Conservation (phyloP, 805 yeast genomes). For the Ogataea nakhonphanomensis region DNA sequence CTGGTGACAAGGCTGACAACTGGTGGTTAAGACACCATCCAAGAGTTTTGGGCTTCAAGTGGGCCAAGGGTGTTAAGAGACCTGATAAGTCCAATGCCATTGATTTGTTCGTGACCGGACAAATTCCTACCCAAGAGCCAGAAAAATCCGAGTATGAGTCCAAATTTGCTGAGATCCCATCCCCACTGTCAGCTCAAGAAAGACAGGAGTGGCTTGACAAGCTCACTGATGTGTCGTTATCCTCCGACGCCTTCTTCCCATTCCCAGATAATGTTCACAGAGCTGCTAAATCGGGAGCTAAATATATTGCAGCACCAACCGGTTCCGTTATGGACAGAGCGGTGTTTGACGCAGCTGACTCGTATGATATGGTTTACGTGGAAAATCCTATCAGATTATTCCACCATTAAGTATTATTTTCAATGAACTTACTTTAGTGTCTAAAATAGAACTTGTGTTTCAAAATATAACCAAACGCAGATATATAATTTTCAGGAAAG, state of each 20-base stretch:
- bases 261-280: constrained; percentile 99
- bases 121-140: constrained; percentile 88
- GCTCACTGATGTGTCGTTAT: constrained; percentile 81
- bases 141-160: constrained; percentile 90
- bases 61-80: constrained; percentile 98
- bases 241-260: constrained; percentile 99
- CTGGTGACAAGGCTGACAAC: constrained; percentile 99
- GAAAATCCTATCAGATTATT: constrained; percentile 96
- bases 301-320: constrained; percentile 92
- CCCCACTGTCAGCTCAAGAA: constrained; percentile 77
- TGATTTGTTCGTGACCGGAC: constrained; percentile 87
- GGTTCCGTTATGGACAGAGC: constrained; percentile 98
- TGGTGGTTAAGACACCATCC: constrained; percentile 99
- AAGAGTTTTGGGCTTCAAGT: constrained; percentile 82
- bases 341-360: constrained; percentile 93
- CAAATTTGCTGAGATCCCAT: constrained; percentile 81
- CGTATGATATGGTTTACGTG: constrained; percentile 83
- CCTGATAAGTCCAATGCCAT: constrained; percentile 98
- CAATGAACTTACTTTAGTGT: background rate
- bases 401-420: constrained; percentile 67
- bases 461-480: constrained; percentile 9
- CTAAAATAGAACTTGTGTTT: constrained; percentile 6
- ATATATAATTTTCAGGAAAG: constrained; percentile 8
- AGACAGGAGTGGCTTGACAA: constrained; percentile 82
- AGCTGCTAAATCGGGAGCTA: constrained; percentile 95